Evolutionary conservation across 1,284 basidiomycete genomes (phyloP).

Genomic region (Heterobasidion occidentale): DNA sequence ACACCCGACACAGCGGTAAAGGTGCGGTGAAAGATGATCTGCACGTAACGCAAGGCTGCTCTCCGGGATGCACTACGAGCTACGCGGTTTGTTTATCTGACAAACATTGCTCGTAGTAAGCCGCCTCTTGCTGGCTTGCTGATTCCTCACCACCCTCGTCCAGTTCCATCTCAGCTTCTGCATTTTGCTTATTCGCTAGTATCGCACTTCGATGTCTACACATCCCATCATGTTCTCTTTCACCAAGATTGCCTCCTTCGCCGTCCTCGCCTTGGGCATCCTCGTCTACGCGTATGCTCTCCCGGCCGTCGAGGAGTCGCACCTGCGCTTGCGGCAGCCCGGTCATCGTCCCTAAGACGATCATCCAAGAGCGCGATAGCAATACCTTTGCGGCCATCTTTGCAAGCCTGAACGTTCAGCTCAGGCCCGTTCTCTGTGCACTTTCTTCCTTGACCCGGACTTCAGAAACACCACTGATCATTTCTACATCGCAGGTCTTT

Average conservation of each 20-base stretch:
- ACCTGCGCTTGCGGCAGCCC: neutral
- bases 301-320: neutral
- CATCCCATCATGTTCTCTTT: neutral
- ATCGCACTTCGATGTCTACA: neutral
- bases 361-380: neutral
- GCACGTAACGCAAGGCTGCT: no score
- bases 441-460: no score
- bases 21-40: no score
- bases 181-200: neutral
- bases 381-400: neutral
- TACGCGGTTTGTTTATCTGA: no score
- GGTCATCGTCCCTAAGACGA: neutral
- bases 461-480: no score
- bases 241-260: neutral
- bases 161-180: neutral
- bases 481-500: no score
- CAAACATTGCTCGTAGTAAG: neutral
- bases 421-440: no score
- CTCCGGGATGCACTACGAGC: no score
- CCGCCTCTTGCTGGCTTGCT: neutral
- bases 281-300: neutral
- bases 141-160: neutral
- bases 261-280: neutral
- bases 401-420: no score
- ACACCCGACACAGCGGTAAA: no score